Evolutionary conservation across 1,284 basidiomycete genomes (phyloP).

Genomic region (Sporisorium reilianum): DNA sequence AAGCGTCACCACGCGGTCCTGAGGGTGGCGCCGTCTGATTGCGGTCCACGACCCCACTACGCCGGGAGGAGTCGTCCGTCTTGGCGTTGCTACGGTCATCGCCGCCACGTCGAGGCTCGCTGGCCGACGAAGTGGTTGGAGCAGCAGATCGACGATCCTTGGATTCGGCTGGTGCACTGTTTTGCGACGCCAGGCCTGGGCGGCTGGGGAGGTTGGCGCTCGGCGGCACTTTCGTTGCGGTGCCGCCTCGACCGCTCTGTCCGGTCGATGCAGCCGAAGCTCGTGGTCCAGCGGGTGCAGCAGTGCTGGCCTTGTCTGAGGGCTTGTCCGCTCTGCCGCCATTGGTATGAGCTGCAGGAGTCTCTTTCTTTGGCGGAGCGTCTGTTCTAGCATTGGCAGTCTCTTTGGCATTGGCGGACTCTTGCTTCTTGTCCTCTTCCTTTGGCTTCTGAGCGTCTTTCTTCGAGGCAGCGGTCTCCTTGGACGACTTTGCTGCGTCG

Average conservation of each 20-base stretch:
- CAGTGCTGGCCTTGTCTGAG: conserved; percentile 9
- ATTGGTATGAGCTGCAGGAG: conserved; percentile 9
- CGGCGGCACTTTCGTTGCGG: conserved; percentile 25
- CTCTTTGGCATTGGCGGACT: neutral
- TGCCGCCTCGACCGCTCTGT: conserved; percentile 12
- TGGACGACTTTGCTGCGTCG: conserved; percentile 3
- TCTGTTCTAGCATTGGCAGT: neutral
- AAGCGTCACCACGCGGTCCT: conserved; percentile 19
- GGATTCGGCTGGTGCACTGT: conserved; percentile 11
- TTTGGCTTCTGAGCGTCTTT: conserved; percentile 9
- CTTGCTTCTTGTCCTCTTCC: conserved; percentile 8
- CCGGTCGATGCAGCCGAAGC: conserved; percentile 13
- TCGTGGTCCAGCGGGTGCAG: conserved; percentile 14
- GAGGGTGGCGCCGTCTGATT: conserved; percentile 7
- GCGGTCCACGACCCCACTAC: conserved; percentile 9
- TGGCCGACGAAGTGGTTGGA: conserved; percentile 1
- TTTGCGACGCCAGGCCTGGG: conserved; percentile 23
- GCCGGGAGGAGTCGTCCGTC: conserved; percentile 15
- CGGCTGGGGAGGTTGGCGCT: conserved; percentile 39
- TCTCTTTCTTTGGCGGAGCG: conserved; percentile 7
- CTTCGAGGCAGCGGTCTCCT: conserved; percentile 1
- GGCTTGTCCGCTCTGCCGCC: conserved; percentile 9
- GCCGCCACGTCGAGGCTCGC: conserved; percentile 20
- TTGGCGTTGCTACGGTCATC: conserved; percentile 16
- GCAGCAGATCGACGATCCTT: conserved; percentile 23